Conservation (phyloP, 2,329 filamentous ascomycete genomes). For the Colletotrichum orbiculare region DNA sequence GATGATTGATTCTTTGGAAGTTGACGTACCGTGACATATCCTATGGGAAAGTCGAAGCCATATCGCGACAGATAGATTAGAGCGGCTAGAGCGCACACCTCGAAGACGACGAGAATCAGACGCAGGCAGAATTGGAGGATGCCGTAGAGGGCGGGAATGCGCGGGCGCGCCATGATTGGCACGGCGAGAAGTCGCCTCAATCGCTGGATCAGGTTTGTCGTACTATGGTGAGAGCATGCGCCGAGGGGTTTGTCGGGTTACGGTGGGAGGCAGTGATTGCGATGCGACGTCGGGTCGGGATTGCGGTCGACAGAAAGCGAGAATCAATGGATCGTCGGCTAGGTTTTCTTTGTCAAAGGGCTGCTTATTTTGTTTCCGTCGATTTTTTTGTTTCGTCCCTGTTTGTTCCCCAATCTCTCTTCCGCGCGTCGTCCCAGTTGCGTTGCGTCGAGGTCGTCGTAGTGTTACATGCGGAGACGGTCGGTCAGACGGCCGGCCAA, state of each 20-base stretch:
- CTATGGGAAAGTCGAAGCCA: conserved; percentile 32
- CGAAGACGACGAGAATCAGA: conserved; percentile 36
- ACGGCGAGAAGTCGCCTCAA: conserved; percentile 7
- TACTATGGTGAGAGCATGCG: conserved; percentile 31
- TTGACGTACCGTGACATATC: conserved; percentile 35
- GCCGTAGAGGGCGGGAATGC: conserved; percentile 37
- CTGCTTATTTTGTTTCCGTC: neutral
- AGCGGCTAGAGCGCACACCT: conserved; percentile 38
- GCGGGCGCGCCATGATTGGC: conserved; percentile 35
- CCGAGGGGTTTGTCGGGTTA: neutral
- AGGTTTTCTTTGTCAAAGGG: neutral
- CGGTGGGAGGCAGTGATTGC: neutral
- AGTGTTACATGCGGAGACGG: conserved; percentile 12
- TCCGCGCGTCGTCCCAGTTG: neutral
- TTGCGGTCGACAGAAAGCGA: neutral
- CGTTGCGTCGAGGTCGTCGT: neutral
- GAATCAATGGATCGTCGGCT: neutral
- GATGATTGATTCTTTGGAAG: neutral
- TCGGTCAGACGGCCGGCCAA: conserved; percentile 2
- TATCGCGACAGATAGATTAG: conserved; percentile 36
- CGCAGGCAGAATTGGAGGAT: conserved; percentile 39
- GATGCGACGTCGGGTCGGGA: neutral
- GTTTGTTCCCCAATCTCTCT: too few species aligned
- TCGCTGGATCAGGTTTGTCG: conserved; percentile 3
- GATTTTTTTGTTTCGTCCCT: conserved; percentile 7